A percentile compares a stretch with the other conserved stretches of the same genome.
Evolutionary conservation across 768 basidiomycete genomes (phyloP).

Genomic region (Hygrocybe punicea): DNA sequence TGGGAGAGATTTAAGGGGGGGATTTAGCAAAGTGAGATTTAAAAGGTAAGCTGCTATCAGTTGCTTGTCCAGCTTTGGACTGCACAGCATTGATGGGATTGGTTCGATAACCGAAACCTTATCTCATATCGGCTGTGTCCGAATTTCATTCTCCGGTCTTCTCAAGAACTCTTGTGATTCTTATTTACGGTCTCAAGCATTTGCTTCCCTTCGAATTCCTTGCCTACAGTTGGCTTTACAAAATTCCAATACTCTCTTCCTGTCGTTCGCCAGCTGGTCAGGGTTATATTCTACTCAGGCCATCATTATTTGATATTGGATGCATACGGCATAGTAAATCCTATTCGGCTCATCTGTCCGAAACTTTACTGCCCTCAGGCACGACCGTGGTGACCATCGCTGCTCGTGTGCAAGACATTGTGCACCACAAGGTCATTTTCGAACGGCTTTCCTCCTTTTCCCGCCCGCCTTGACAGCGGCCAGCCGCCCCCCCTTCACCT

Average conservation of each 20-base stretch:
- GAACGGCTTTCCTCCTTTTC: conserved; percentile 57
- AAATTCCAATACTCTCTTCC: too few relatives aligned
- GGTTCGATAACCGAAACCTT: conserved; percentile 6
- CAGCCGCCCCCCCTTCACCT: conserved; percentile 29
- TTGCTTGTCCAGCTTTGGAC: not conserved
- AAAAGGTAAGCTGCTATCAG: conserved; percentile 18
- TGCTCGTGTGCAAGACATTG: not conserved
- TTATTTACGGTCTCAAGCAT: too few relatives aligned
- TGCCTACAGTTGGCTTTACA: too few relatives aligned
- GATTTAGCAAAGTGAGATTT: conserved; percentile 15
- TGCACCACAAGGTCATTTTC: conserved; percentile 41
- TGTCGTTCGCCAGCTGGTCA: too few relatives aligned
- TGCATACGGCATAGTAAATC: too few relatives aligned
- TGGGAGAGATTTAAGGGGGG: conserved; percentile 18
- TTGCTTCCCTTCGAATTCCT: too few relatives aligned
- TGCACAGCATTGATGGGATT: not conserved
- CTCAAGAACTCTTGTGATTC: not conserved
- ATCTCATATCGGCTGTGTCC: not conserved
- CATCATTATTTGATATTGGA: too few relatives aligned
- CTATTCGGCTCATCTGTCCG: not conserved
- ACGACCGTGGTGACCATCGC: not conserved
- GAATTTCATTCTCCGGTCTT: not conserved
- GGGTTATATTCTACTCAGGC: too few relatives aligned
- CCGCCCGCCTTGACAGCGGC: conserved; percentile 57
- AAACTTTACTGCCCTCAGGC: not conserved